Evolutionary conservation across 805 yeast genomes (phyloP).

Genomic region (Zygosaccharomyces gambellarensis): DNA sequence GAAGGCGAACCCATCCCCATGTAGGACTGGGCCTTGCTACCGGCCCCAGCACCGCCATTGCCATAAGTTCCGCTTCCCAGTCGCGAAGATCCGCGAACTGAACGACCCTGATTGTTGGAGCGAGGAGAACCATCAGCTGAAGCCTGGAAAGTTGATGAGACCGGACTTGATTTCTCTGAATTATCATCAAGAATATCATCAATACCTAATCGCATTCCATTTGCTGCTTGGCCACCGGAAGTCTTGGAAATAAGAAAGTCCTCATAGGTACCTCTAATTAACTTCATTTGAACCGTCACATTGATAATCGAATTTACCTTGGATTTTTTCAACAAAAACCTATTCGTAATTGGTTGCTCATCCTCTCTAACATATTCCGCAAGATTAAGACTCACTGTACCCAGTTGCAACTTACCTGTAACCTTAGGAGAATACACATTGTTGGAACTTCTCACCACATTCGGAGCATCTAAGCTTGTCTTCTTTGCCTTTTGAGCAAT

Average conservation of each 20-base stretch:
- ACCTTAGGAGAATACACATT: conserved; percentile 27
- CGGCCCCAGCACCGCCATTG: conserved; percentile 1
- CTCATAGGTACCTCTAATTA: conserved; percentile 36
- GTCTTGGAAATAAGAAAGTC: conserved; percentile 26
- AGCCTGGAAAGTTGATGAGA: conserved; percentile 15
- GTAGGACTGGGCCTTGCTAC: conserved; percentile 10
- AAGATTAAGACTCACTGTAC: conserved; percentile 61
- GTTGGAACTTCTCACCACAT: conserved; percentile 5
- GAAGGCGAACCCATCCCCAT: conserved; percentile 9
- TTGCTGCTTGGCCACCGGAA: conserved; percentile 27
- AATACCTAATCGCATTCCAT: conserved; percentile 17
- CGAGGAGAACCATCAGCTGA: conserved; percentile 10
- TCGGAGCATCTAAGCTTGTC: conserved; percentile 9
- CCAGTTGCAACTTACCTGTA: conserved; percentile 47
- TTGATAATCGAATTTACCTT: conserved; percentile 78
- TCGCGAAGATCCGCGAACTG: not conserved
- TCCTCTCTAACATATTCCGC: conserved; percentile 59
- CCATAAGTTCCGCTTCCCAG: not conserved
- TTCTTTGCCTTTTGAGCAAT: conserved; percentile 4
- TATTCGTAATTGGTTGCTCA: conserved; percentile 47
- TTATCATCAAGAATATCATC: conserved; percentile 20
- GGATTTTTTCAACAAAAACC: conserved; percentile 70
- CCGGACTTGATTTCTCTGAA: conserved; percentile 17
- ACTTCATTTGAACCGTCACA: conserved; percentile 49
- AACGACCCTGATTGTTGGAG: conserved; percentile 1